Evolutionary conservation across 768 basidiomycete genomes (phyloP), one percentile per base, ranked within the genome.

Genomic region (Pleurotus djamor): DNA sequence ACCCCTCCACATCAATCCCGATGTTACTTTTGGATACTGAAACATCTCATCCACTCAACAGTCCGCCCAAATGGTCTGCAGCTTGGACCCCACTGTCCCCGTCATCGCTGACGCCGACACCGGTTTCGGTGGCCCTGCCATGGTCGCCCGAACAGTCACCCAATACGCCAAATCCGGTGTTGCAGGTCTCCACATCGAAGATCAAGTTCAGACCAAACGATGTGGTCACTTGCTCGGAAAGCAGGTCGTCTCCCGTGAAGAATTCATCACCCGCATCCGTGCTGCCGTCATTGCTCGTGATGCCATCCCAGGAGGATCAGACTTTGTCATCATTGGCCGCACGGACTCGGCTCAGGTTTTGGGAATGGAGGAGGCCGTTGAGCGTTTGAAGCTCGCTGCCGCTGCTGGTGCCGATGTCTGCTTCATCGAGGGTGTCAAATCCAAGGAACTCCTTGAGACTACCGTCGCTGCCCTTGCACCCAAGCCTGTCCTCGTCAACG

Each of bases 71-170:
- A 88, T 89, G 85, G 86, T 90, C 55, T 85, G 84, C 71, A 76
- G 84, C 52, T 65, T 91, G 48, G 75, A 84, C 64, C 88, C 88
- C 0, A 77, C 82, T 1, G 76, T 81, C 0, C 89, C 89, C 0
- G 84, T 92, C 16, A 91, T 92, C 61, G 89, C 89, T 1, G 89
- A 92, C 63, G 89, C 89, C 9, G 90, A 92, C 67, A 91, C 89
- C 55, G 89, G 89, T 14, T 91, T 91, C 62, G 89, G 89, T 63
- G 89, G 89, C 14, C 85, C 88, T 1, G 82, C 83, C 8, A 91
- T 85, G 79, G 83, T 91, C 33, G 87, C 87, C 9, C 87, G 89
- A 41, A 91, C 89, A 2, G 86, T 92, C 8, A 79, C 74, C n/a
- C 83, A 88, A 69, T 91, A 91, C 61, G 81, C 74, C 4, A 80